Conservation (phyloP, 1,284 basidiomycete genomes). For the Sporisorium iseilematis-ciliati region DNA sequence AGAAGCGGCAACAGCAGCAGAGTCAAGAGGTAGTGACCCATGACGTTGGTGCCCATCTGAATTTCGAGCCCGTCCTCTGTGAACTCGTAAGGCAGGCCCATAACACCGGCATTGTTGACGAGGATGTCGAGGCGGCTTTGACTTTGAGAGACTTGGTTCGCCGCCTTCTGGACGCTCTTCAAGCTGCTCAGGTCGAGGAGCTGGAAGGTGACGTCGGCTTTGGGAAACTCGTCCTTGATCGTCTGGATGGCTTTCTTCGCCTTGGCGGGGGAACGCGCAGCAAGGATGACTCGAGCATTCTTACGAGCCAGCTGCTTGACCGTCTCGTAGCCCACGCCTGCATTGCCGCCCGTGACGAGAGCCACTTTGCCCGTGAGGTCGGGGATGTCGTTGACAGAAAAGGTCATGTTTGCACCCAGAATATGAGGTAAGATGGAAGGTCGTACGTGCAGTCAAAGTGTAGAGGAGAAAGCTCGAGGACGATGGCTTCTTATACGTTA, state of each 20-base stretch:
- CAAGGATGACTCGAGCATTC: neutral
- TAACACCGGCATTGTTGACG: neutral
- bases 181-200: neutral
- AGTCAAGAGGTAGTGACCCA: constrained; percentile 1
- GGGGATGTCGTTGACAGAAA: neutral
- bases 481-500: no score
- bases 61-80: constrained; percentile 1
- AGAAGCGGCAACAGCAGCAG: neutral
- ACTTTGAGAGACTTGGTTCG: neutral
- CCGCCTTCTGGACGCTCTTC: constrained; percentile 1
- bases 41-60: constrained; percentile 9
- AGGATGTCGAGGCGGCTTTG: neutral
- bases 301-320: constrained; percentile 4
- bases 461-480: no score
- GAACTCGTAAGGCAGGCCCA: neutral
- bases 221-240: neutral
- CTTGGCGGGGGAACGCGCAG: neutral
- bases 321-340: neutral
- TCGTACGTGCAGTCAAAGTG: no score
- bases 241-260: neutral
- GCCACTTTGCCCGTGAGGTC: constrained; percentile 4
- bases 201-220: neutral
- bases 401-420: constrained; percentile 5
- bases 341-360: constrained; percentile 8
- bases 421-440: no score